Base-by-base conservation (phyloP, 2,329 filamentous ascomycete genomes). In the Fusarium temperatum region DNA sequence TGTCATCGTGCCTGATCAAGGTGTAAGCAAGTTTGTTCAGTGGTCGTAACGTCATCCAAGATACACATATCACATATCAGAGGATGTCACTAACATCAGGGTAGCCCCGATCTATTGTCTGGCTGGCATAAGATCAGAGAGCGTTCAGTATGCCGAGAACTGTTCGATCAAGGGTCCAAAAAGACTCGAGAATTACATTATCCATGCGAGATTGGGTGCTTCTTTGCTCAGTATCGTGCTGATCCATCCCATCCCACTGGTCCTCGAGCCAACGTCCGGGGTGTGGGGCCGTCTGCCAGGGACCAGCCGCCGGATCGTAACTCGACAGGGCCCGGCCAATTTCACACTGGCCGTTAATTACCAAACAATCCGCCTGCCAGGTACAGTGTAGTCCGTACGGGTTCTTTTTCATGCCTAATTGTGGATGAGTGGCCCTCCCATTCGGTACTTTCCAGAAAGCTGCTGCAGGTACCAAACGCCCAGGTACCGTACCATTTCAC, bases 251-350 rank as follows among this genome's bases (percentile, higher is more conserved):
- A 50, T 39, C 42, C 61, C 61, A 75, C 66, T 45, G 57, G 65
- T 57, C 66, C 69, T 75, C 41, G 66, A 74, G 64, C 75, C 70
- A 78, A 69, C 72, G 66, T 68, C 70, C 77, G 77, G 77, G 66
- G 74, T 67, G 75, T 78, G 75, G 77, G 77, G 77, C 77, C 75
- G 74, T 62, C 35, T 68, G 65, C 65, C 63, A 69, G 74, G 75
- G 72, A 55, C 62, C 64, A 75, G 66, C 70, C 68, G 61, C 66
- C 62, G 58, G 53, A 68, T 55, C 58, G 66, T 55, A 58, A 66
- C 59, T 72, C 54, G 62, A 67, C 61, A 63, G 57, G 68, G 58
- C 51, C 65, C 66, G 61, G 38, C 51, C 50, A 53, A 62, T 63
- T 62, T 73, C 60, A 73, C 65, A 62, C 64, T 70, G 61, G 51